Evolutionary conservation across 2,329 filamentous ascomycete genomes (phyloP).

Genomic region (Chaetomiaceae sp.): DNA sequence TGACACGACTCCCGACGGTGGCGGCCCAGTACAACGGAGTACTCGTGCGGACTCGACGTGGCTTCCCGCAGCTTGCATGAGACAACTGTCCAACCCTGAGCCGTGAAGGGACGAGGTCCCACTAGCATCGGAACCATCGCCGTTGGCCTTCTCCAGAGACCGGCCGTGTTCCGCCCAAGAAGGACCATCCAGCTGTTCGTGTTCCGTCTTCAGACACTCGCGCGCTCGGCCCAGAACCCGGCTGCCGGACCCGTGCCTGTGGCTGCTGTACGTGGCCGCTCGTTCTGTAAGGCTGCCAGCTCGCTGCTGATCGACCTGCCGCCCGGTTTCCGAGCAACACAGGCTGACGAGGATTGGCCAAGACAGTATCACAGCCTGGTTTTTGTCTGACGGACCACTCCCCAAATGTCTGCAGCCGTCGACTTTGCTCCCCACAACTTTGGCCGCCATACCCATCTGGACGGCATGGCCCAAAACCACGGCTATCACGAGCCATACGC

Average conservation of each 20-base stretch:
- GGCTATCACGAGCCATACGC: slow-evolving; percentile 31
- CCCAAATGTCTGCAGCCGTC: slow-evolving; percentile 34
- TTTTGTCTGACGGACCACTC: slow-evolving; percentile 15
- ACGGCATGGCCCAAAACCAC: slow-evolving; percentile 35
- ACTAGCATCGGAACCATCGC: slow-evolving; percentile 8
- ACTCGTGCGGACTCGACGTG: slow-evolving; percentile 13
- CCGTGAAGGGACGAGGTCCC: slow-evolving; percentile 1
- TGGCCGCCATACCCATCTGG: slow-evolving; percentile 31
- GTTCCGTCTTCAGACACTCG: slow-evolving; percentile 20
- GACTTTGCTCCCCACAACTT: slow-evolving; percentile 30
- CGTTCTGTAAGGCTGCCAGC: slow-evolving; percentile 16
- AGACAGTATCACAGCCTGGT: slow-evolving; percentile 6
- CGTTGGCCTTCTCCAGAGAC: slow-evolving; percentile 2
- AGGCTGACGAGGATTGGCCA: slow-evolving; percentile 18
- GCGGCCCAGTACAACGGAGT: slow-evolving; percentile 1
- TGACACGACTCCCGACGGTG: slow-evolving; percentile 13
- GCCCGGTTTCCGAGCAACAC: slow-evolving; percentile 5
- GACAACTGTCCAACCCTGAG: slow-evolving; percentile 4
- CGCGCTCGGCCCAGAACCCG: slow-evolving; percentile 21
- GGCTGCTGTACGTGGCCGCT: slow-evolving; percentile 14
- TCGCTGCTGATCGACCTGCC: slow-evolving; percentile 3
- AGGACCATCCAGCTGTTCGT: slow-evolving; percentile 8
- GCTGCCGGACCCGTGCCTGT: slow-evolving; percentile 23
- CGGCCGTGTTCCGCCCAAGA: slow-evolving; percentile 1
- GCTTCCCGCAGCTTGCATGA: slow-evolving; percentile 22